Percentiles rank a stretch among this genome's conserved stretches.
Conservation (phyloP, 139 green algal genomes). For the Auxenochlorella pyrenoidosa region DNA sequence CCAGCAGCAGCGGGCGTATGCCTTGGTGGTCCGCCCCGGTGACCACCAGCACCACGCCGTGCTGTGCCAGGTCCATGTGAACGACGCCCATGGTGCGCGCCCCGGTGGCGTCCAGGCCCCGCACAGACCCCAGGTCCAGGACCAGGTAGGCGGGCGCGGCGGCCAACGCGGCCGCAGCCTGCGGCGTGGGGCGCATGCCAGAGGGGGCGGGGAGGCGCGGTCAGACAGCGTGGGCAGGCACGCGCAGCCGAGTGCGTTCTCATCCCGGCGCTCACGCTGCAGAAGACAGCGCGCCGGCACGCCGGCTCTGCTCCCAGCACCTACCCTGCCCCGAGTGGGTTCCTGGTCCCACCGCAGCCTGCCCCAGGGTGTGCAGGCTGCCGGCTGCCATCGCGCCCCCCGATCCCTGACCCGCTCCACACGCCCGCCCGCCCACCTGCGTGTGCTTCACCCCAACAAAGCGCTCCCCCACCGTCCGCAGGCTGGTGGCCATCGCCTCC, state of each 20-base stretch:
- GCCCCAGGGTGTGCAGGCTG: too few relatives aligned
- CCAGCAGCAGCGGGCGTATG: constrained; percentile 30
- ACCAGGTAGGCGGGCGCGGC: constrained; percentile 39
- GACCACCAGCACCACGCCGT: constrained; percentile 41
- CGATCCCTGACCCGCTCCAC: background rate
- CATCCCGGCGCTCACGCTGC: too few relatives aligned
- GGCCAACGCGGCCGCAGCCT: constrained; percentile 14
- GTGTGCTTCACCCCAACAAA: constrained; percentile 25
- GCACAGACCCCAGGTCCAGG: constrained; percentile 34
- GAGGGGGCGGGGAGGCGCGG: background rate
- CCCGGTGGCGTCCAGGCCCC: constrained; percentile 44
- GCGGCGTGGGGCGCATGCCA: constrained; percentile 34
- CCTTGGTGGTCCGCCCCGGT: background rate
- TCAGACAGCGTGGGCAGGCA: too few relatives aligned
- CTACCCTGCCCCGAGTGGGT: too few relatives aligned
- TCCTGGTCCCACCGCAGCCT: too few relatives aligned
- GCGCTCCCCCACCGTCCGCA: constrained; percentile 6
- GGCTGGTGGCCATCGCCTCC: constrained; percentile 31
- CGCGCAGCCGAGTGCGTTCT: too few relatives aligned
- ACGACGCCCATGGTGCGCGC: constrained; percentile 38
- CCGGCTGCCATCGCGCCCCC: too few relatives aligned
- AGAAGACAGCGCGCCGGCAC: too few relatives aligned
- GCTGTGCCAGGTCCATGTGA: constrained; percentile 30
- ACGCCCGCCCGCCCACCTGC: background rate
- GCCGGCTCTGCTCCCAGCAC: too few relatives aligned